Evolutionary conservation across 345 rosid species (phyloP).

Genomic region (Citrus trifoliata): DNA sequence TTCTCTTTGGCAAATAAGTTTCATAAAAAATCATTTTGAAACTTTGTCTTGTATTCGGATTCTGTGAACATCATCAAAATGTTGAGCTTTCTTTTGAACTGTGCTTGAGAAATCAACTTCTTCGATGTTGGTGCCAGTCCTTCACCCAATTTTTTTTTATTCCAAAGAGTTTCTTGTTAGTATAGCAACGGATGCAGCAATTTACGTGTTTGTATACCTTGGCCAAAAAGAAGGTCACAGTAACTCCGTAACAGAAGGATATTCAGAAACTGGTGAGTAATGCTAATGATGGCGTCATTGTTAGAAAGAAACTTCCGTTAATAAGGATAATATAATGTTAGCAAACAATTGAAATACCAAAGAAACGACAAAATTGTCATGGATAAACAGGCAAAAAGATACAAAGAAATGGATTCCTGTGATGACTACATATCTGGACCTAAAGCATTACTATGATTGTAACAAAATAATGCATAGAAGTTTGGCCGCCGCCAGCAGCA

Average conservation of each 20-base stretch:
- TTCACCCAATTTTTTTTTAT: no score
- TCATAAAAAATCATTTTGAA: no score
- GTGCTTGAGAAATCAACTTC: neutral
- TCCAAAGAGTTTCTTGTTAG: neutral
- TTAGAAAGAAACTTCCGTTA: neutral
- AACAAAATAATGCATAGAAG: neutral
- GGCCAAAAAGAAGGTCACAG: neutral
- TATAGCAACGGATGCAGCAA: neutral
- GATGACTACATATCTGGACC: neutral
- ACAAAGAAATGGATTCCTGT: conserved; percentile 4
- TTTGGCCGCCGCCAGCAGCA: neutral
- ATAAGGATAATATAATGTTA: neutral
- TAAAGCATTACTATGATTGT: neutral
- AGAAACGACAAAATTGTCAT: neutral
- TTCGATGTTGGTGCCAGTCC: neutral
- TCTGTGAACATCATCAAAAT: neutral
- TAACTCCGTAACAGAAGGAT: neutral
- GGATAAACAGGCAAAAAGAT: neutral
- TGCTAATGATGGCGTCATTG: neutral
- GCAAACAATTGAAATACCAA: neutral
- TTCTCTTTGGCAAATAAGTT: conserved; percentile 46
- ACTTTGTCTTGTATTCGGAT: neutral
- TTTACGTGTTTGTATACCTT: neutral
- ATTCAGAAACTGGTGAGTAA: neutral
- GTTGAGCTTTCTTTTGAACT: neutral